Base-by-base conservation (phyloP, 108 stramenopile species). In the Stephanodiscus triporus region DNA sequence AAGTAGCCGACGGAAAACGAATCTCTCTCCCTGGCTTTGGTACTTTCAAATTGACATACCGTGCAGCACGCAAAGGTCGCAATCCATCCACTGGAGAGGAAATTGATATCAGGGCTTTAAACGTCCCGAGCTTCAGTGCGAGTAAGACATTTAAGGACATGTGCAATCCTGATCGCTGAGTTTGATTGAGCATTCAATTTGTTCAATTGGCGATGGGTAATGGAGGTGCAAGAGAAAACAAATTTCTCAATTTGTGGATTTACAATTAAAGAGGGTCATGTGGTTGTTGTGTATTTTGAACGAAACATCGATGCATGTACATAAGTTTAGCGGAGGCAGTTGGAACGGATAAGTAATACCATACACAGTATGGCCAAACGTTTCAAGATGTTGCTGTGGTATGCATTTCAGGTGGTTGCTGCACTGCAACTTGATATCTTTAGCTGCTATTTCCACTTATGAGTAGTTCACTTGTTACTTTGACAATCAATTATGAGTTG, bases 41-140 rank as follows among this genome's bases (percentile, higher is more conserved):
- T 24, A 91, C 94, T 38, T 97, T 97, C 84, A 86, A 91, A 82
- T 63, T 87, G 20, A 80, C 87, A 60, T 73, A 66, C 34, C 81
- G 97, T 57, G 78, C 84, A 38, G 95, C 91, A 43, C 81, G 97
- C 19, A 91, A 82, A 71, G 97, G 95, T 62, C 81, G 97, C 14
- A 97, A 97, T 78, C 97, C 97, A 10, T 85, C 90, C 53, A 97
- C 95, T 30, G 97, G 95, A 3, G 97, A 96, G 69, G 81, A 91
- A 56, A 85, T 97, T 61, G 73, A 88, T 17, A 96, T 97, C 64
- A 69, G 75, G 55, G 94, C 94, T n/a, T 70, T 65, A 54, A 86
- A 82, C 37, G 76, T 75, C 24, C 90, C 93, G 49, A 76, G 84
- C 29, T 97, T 97, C 59, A 88, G 86, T 23, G 89, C 95, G 22